phyloP scores from a whole-genome alignment of 768 basidiomycete genomes.

The Boletales sp. region DNA sequence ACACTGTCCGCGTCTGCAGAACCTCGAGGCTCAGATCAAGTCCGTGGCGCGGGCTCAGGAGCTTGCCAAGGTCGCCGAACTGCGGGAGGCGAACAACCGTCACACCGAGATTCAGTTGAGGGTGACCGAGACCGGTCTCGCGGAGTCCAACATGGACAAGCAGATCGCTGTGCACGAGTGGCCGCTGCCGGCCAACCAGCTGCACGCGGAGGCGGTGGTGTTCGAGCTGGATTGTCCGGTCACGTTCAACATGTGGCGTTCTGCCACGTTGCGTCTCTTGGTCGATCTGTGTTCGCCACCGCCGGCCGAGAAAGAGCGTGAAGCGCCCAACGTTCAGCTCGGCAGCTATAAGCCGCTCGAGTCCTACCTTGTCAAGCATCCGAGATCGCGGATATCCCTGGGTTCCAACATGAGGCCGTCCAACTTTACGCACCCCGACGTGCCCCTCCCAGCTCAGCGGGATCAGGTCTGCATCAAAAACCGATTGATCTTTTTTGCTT shows the following conservation, averaged over 20 bases:
- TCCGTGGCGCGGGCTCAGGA: slow-evolving; percentile 17
- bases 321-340: background rate
- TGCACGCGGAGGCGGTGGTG: slow-evolving; percentile 26
- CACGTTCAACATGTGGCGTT: slow-evolving; percentile 38
- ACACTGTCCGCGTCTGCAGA: slow-evolving; percentile 20
- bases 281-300: slow-evolving; percentile 30
- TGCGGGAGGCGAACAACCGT: slow-evolving; percentile 14
- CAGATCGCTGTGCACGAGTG: slow-evolving; percentile 35
- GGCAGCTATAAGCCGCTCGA: background rate
- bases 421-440: slow-evolving; percentile 24
- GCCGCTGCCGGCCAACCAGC: slow-evolving; percentile 36
- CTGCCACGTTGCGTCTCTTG: slow-evolving; percentile 24
- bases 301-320: background rate
- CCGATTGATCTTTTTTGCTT: slow-evolving; percentile 26
- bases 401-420: slow-evolving; percentile 9
- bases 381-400: slow-evolving; percentile 23
- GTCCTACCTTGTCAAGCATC: no score
- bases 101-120: background rate
- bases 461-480: slow-evolving; percentile 27
- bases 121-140: no score
- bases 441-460: slow-evolving; percentile 15
- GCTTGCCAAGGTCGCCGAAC: slow-evolving; percentile 24
- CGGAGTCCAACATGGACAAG: no score
- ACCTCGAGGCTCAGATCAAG: slow-evolving; percentile 28
- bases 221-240: slow-evolving; percentile 42